A percentile compares a stretch with the other conserved stretches of the same genome.
These are phyloP conservation scores for Phoenix roebelenii DNA, from an alignment of 176 grass and related monocot species.

Conservation along the genomic window DNA sequence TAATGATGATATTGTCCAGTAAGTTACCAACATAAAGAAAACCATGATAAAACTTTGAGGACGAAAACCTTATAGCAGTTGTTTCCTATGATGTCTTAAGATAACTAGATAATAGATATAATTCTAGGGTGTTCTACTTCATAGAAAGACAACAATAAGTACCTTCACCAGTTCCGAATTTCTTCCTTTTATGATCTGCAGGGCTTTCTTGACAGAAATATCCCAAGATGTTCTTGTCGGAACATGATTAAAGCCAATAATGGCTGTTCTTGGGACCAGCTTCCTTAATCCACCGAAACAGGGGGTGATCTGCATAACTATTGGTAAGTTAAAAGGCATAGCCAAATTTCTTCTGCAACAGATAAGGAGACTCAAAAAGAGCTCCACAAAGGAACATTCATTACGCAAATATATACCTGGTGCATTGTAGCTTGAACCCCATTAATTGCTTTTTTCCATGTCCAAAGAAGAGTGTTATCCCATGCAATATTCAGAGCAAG, in stretches of 20 bases:
- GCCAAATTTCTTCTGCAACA: no score
- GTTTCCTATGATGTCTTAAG: no score
- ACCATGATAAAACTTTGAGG: no score
- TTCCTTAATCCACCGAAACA: slow-evolving; percentile 34
- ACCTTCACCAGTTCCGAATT: slow-evolving; percentile 78
- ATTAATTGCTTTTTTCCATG: slow-evolving; percentile 47
- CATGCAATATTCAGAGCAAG: slow-evolving; percentile 67
- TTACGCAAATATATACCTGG: slow-evolving; percentile 20
- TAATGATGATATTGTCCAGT: no score
- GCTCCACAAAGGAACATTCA: no score
- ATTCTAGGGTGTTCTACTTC: not conserved
- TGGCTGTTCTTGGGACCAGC: slow-evolving; percentile 37
- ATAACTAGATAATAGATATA: no score
- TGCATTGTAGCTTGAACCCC: slow-evolving; percentile 49
- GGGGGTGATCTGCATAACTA: slow-evolving; percentile 58
- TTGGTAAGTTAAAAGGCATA: slow-evolving; percentile 1
- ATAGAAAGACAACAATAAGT: slow-evolving; percentile 2
- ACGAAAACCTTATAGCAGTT: no score
- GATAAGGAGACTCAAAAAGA: no score
- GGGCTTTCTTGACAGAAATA: slow-evolving; percentile 72
- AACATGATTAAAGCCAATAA: slow-evolving; percentile 59
- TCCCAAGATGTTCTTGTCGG: slow-evolving; percentile 79
- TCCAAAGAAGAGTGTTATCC: slow-evolving; percentile 67
- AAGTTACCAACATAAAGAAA: no score
- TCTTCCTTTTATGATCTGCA: slow-evolving; percentile 70